A percentile compares a stretch with the other conserved stretches of the same genome.
These are phyloP conservation scores for Catenaria anguillulae DNA, from an alignment of 371 early-diverging fungal genomes.

Conservation along the genomic window DNA sequence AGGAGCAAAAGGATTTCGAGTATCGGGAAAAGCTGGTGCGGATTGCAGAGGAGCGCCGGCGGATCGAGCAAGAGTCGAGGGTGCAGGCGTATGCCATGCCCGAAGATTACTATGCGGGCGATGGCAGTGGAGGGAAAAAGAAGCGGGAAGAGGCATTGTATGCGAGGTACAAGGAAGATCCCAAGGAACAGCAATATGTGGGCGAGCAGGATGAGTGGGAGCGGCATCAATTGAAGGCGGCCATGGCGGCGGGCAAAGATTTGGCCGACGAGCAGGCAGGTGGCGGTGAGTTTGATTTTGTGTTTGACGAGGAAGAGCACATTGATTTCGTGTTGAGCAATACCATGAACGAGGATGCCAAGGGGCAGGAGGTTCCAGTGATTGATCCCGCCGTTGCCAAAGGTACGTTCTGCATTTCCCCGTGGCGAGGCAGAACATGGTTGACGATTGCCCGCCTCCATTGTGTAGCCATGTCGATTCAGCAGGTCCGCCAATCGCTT, in stretches of 20 bases:
- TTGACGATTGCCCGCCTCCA: too few species aligned
- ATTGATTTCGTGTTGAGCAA: constrained; percentile 78
- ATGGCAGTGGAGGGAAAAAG: constrained; percentile 84
- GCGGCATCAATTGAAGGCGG: constrained; percentile 57
- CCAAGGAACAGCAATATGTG: constrained; percentile 28
- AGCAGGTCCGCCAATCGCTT: constrained; percentile 76
- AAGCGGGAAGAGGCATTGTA: constrained; percentile 76
- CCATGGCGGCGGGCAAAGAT: constrained; percentile 27
- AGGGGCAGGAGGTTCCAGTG: constrained; percentile 34
- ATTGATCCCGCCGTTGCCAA: constrained; percentile 10
- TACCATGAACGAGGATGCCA: constrained; percentile 40
- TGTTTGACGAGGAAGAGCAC: constrained; percentile 82
- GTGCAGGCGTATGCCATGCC: constrained; percentile 84
- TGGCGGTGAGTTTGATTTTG: constrained; percentile 68
- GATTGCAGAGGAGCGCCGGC: constrained; percentile 67
- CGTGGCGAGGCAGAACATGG: too few species aligned
- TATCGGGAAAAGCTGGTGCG: constrained; percentile 66
- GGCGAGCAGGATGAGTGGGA: constrained; percentile 93
- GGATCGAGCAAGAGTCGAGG: constrained; percentile 46
- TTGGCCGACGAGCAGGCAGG: constrained; percentile 20
- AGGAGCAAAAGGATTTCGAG: constrained; percentile 57
- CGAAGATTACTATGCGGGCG: constrained; percentile 80
- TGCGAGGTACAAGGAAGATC: constrained; percentile 63
- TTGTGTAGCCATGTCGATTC: constrained; percentile 43
- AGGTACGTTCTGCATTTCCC: background rate